Evolutionary conservation across 495 filamentous ascomycete genomes (phyloP).

Genomic region (Penicillium parvum): DNA sequence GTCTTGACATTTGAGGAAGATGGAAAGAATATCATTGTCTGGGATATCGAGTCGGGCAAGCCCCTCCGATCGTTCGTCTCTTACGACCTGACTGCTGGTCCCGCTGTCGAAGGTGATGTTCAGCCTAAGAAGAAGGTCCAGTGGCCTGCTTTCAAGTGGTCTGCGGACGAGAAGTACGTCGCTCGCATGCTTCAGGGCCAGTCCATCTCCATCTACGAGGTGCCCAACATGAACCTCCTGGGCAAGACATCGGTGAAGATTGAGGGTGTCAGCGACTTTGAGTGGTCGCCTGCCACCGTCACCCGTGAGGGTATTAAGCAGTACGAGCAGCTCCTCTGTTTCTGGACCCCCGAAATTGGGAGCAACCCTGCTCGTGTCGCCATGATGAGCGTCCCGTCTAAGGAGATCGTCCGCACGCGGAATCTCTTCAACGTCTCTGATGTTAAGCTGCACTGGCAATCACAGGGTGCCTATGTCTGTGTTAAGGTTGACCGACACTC

Average conservation of each 20-base stretch:
- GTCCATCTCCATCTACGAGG: conserved; percentile 90
- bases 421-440: conserved; percentile 98
- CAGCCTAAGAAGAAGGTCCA: conserved; percentile 86
- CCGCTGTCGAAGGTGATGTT: conserved; percentile 54
- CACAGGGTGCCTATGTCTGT: conserved; percentile 85
- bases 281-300: conserved; percentile 85
- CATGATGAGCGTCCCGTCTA: conserved; percentile 92
- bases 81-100: conserved; percentile 64
- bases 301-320: conserved; percentile 75
- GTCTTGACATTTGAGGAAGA: conserved; percentile 84
- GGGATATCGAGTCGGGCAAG: conserved; percentile 90
- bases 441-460: conserved; percentile 94
- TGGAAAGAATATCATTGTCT: conserved; percentile 98
- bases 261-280: conserved; percentile 94
- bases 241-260: conserved; percentile 89
- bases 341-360: conserved; percentile 97
- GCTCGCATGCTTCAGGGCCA: conserved; percentile 83
- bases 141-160: conserved; percentile 99
- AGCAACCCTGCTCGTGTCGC: conserved; percentile 97
- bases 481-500: conserved; percentile 98
- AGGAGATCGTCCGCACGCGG: conserved; percentile 85
- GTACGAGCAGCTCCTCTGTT: conserved; percentile 94
- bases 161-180: conserved; percentile 93
- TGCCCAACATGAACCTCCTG: conserved; percentile 85
- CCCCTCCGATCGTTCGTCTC: conserved; percentile 88